Base-by-base conservation (phyloP, 352 stramenopile genomes). In the Pythium sukuiense region DNA sequence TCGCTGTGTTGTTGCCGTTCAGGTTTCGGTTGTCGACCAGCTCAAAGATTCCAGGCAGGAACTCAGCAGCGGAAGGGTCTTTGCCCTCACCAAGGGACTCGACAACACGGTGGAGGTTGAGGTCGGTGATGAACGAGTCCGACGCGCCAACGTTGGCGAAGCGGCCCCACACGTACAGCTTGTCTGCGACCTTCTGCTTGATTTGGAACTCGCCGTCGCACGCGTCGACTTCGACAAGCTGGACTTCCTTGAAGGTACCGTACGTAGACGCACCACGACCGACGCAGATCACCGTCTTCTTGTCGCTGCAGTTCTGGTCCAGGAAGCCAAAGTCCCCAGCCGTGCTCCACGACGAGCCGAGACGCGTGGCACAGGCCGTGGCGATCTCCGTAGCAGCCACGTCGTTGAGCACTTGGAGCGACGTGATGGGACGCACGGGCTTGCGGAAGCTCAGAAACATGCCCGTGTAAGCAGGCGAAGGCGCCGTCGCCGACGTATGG, bases 381-480 rank as follows among this genome's bases (percentile, higher is more conserved):
- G 54, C 39, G 26, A 50, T 37, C 49, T 67, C 54, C 2, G 53
- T 61, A 0, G 41, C 63, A 6, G 14, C 18, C 6, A 76, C 67
- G 35, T 72, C 52, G 9, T 49, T 71, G 14, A 85, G 52, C 24
- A 85, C 56, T 65, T 78, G 41, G 16, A 85, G 55, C 0, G 56
- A 62, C 3, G 72, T 66, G 58, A 85, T 79, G 16, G 72, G 74
- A 14, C 58, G 65, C 18, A 85, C 65, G 1, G 74, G 64, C 35
- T 76, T 72, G 13, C 70, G 70, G 63, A 58, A 61, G 59, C 77
- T 83, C 3, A 80, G 26, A 35, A 73, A 85, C 0, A 76, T 70
- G 4, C 77, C 62, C 0, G 14, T 41, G 32, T 57, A 33, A 3
- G 26, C 11, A n/a, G 55, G 70, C 26, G 63, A 54, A 13, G 11